These are phyloP conservation scores for Lentinus brumalis DNA, from an alignment of 768 basidiomycete genomes.

Conservation along the genomic window DNA sequence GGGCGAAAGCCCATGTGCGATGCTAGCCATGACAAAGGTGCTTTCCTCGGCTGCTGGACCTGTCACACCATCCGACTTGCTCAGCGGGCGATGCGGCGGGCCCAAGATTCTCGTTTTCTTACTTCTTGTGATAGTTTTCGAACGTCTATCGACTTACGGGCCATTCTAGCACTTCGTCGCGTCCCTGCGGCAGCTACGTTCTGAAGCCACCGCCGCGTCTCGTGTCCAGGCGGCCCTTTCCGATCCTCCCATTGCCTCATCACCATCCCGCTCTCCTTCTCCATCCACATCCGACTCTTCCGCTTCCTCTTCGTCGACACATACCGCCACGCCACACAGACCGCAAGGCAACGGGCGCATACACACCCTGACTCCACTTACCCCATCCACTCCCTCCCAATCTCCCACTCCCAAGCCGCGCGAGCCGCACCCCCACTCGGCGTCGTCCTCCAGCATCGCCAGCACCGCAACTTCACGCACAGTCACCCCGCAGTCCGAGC, in stretches of 20 bases:
- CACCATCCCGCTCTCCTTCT: constrained; percentile 46
- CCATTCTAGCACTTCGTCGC: constrained; percentile 17
- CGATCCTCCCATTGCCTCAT: constrained; percentile 52
- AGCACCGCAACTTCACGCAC: constrained; percentile 29
- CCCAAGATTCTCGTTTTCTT: no score
- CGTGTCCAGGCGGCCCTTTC: constrained; percentile 27
- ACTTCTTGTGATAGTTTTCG: no score
- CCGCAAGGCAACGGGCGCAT: constrained; percentile 30
- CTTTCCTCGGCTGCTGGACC: no score
- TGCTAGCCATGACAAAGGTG: no score
- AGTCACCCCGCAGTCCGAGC: constrained; percentile 27
- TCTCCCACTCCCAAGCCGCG: constrained; percentile 23
- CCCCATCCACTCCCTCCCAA: constrained; percentile 18
- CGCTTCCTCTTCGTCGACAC: constrained; percentile 69
- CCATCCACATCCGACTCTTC: constrained; percentile 51
- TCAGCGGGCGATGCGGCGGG: no score
- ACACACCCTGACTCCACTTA: constrained; percentile 29
- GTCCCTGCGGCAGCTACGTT: constrained; percentile 28
- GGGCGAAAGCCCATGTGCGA: no score
- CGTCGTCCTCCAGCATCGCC: constrained; percentile 26
- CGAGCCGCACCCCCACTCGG: constrained; percentile 17
- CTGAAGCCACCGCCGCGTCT: constrained; percentile 26
- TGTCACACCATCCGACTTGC: no score
- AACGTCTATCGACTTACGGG: not conserved
- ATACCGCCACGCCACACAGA: constrained; percentile 62